phyloP scores from a whole-genome alignment of 2,329 filamentous ascomycete genomes.

The Sporothrix protearum region DNA sequence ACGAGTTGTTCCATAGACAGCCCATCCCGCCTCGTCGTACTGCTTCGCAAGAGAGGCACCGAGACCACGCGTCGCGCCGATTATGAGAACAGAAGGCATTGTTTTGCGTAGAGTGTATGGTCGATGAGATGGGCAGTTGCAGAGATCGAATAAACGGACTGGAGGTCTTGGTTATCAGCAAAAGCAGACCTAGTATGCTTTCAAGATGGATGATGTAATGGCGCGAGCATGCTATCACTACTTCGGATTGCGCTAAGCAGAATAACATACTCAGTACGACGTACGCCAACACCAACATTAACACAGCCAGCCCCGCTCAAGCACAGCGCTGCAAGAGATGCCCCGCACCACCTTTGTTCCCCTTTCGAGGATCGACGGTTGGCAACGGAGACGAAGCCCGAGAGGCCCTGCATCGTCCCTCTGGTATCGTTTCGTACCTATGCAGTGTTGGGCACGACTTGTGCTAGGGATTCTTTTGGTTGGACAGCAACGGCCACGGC shows the following conservation, averaged over 20 bases:
- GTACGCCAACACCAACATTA: not conserved
- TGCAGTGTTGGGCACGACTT: too few relatives aligned
- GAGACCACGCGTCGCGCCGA: constrained; percentile 4
- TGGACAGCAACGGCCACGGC: too few relatives aligned
- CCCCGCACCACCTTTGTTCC: not conserved
- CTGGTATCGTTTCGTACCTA: too few relatives aligned
- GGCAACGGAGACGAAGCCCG: too few relatives aligned
- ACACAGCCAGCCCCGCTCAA: not conserved
- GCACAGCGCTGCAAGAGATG: not conserved
- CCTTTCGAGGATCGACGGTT: too few relatives aligned
- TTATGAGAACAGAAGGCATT: constrained; percentile 1
- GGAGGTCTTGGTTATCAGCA: not conserved
- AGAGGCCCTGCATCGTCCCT: too few relatives aligned
- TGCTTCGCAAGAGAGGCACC: constrained; percentile 8
- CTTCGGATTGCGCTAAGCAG: not conserved
- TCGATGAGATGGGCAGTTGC: not conserved
- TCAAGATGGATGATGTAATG: not conserved
- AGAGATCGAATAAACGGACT: not conserved
- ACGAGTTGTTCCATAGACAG: not conserved
- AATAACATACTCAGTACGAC: too few relatives aligned
- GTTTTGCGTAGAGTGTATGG: not conserved
- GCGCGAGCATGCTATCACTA: not conserved
- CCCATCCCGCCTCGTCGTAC: not conserved
- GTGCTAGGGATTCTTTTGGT: too few relatives aligned
- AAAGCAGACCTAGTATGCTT: not conserved